Base-by-base conservation (phyloP, 2,329 filamentous ascomycete genomes). In the Septoria linicola region DNA sequence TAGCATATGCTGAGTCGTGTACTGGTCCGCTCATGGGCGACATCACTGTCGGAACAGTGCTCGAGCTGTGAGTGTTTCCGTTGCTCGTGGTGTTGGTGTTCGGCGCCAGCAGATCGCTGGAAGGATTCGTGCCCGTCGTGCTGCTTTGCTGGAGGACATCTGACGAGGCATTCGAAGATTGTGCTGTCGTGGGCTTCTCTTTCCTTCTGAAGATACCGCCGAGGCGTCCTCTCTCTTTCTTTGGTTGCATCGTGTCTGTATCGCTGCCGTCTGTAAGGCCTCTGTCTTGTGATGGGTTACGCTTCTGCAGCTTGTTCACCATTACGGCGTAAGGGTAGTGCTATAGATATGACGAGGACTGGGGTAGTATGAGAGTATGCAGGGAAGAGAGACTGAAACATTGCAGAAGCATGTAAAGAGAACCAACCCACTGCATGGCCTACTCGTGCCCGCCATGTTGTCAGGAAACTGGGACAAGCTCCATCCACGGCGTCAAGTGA, bases 1-100 rank as follows among this genome's bases (percentile, higher is more conserved):
- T 61, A 8, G 54, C 61, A 43, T 63, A 63, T 27, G 61, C 61
- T 4, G 61, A 63, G 40, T 63, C 61, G 36, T 49, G 55, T 8
- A 52, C 40, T 14, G 40, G 31, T 30, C 23, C 34, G 17, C 31
- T 43, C 39, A 42, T 43, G 20, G 47, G 47, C 20, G 47, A 49
- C 8, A 30, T 25, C 17, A 23, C 21, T 16, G 32, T 42, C 23
- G 39, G 31, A 19, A 43, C 39, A 17, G 39, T 49, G 14, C 31
- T 42, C 16, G 47, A 31, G 19, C 40, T 43, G 34, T 49, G 32
- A 11, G 16, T 23, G 17, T 19, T 31, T 8, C 43, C 47, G 32
- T 39, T 36, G 14, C 30, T 37, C 20, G 40, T 30, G 14, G 47
- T 44, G 14, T 42, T 49, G 27, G 40, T 30, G 25, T 39, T 49